Conservation (phyloP, 805 yeast genomes). For the Starmerella kuoi region DNA sequence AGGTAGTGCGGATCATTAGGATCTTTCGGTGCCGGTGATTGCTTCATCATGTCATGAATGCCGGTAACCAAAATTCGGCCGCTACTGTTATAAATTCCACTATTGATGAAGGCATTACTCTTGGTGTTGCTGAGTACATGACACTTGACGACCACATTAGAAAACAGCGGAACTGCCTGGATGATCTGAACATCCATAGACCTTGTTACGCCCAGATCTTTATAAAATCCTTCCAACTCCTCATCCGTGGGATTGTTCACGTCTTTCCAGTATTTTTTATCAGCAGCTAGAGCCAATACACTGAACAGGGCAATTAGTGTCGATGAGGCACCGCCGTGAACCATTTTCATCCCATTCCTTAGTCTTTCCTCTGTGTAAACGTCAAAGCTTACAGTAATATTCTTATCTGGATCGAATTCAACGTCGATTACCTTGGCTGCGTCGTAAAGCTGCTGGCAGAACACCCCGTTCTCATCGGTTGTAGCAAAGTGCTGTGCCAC, state of each 20-base stretch:
- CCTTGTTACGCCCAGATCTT: constrained; percentile 24
- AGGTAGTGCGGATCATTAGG: background rate
- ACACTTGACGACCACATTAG: constrained; percentile 20
- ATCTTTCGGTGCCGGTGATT: background rate
- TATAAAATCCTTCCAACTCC: constrained; percentile 14
- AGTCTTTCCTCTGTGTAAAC: constrained; percentile 19
- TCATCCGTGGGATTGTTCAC: constrained; percentile 11
- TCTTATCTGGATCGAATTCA: constrained; percentile 11
- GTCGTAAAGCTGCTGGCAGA: constrained; percentile 17
- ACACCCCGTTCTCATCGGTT: constrained; percentile 8
- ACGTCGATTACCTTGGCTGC: constrained; percentile 10
- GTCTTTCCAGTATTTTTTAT: constrained; percentile 22
- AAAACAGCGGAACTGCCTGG: constrained; percentile 24
- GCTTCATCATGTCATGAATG: constrained; percentile 25
- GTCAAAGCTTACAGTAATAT: constrained; percentile 18
- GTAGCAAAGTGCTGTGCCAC: constrained; percentile 5
- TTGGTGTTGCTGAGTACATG: constrained; percentile 23
- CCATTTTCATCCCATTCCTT: constrained; percentile 21
- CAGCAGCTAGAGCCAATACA: constrained; percentile 22
- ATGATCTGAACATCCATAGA: constrained; percentile 24
- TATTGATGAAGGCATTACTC: constrained; percentile 22
- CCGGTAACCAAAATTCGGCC: constrained; percentile 22
- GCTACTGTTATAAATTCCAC: constrained; percentile 16
- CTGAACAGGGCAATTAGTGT: constrained; percentile 24
- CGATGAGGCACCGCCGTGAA: constrained; percentile 30